Conservation (phyloP, 768 basidiomycete genomes). For the Boletellus ananiceps region DNA sequence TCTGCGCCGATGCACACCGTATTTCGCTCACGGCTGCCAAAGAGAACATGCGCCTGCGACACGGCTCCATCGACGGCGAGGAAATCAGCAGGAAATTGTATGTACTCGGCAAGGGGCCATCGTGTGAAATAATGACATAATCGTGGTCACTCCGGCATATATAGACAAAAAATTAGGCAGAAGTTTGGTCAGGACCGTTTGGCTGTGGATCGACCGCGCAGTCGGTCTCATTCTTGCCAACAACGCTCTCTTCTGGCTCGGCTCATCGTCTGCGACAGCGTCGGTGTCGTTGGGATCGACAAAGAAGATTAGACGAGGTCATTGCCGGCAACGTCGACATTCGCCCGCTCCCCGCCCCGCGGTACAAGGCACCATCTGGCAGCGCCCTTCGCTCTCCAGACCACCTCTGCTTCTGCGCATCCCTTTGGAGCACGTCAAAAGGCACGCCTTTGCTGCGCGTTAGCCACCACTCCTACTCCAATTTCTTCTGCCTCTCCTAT, state of each 20-base stretch:
- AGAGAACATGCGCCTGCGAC: too few relatives aligned
- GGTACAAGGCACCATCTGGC: slow-evolving; percentile 19
- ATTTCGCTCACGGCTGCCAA: too few relatives aligned
- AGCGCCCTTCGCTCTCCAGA: slow-evolving; percentile 16
- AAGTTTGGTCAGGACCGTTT: slow-evolving; percentile 24
- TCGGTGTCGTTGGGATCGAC: slow-evolving; percentile 40
- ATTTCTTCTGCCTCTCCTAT: slow-evolving; percentile 29
- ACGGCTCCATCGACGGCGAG: too few relatives aligned
- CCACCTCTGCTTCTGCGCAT: slow-evolving; percentile 23
- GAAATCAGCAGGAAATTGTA: slow-evolving; percentile 7
- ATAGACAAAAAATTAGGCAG: slow-evolving; percentile 22
- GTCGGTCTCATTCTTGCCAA: slow-evolving; percentile 41
- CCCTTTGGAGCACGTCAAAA: slow-evolving; percentile 50
- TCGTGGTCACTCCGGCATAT: slow-evolving; percentile 10
- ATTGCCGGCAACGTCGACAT: slow-evolving; percentile 25
- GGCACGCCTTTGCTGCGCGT: slow-evolving; percentile 95
- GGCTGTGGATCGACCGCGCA: slow-evolving; percentile 44
- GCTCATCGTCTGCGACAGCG: slow-evolving; percentile 39
- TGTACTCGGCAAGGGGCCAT: slow-evolving; percentile 1
- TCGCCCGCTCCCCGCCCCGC: slow-evolving; percentile 2
- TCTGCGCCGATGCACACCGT: too few relatives aligned
- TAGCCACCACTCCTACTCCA: slow-evolving; percentile 56
- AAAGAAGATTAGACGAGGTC: slow-evolving; percentile 26
- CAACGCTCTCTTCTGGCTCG: slow-evolving; percentile 28
- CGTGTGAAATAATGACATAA: slow-evolving; percentile 31